Evolutionary conservation across 2,329 filamentous ascomycete genomes (phyloP).

Genomic region (Calonectria pseudoturangicola): DNA sequence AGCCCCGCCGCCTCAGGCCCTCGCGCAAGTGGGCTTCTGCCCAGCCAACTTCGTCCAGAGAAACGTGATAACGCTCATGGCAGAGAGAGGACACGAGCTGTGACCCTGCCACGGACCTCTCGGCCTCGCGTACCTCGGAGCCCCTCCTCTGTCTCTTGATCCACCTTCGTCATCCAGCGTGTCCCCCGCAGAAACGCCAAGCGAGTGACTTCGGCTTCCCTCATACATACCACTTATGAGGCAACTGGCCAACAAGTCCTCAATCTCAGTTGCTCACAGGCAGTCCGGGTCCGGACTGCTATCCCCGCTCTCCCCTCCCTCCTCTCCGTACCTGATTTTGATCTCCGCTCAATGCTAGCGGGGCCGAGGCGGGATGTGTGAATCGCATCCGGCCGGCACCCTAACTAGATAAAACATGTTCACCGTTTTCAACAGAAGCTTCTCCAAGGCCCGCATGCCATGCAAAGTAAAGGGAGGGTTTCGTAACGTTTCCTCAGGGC

Average conservation of each 20-base stretch:
- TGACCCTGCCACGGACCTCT: conserved; percentile 3
- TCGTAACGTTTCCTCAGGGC: no score
- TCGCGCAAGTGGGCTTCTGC: conserved; percentile 37
- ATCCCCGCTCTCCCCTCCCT: conserved; percentile 3
- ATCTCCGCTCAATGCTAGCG: neutral
- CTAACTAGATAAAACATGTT: conserved; percentile 9
- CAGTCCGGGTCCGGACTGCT: conserved; percentile 7
- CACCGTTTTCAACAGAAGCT: conserved; percentile 3
- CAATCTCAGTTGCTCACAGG: conserved; percentile 2
- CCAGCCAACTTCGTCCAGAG: conserved; percentile 26
- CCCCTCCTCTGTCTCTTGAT: conserved; percentile 13
- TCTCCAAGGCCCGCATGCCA: conserved; percentile 1
- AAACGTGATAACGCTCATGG: conserved; percentile 31
- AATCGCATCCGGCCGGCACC: conserved; percentile 20
- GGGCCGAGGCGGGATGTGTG: conserved; percentile 6
- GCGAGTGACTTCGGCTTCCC: conserved; percentile 22
- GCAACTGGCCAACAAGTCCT: neutral
- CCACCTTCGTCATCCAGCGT: conserved; percentile 22
- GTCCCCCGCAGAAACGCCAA: conserved; percentile 5
- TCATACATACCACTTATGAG: conserved; percentile 4
- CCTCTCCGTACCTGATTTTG: conserved; percentile 16
- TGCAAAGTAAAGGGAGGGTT: neutral
- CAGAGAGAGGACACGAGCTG: conserved; percentile 6
- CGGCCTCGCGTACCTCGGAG: conserved; percentile 10
- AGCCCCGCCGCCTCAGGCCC: conserved; percentile 42